These are phyloP conservation scores for Suhomyces bribrorum DNA, from an alignment of 1,139 yeast genomes.

Conservation along the genomic window DNA sequence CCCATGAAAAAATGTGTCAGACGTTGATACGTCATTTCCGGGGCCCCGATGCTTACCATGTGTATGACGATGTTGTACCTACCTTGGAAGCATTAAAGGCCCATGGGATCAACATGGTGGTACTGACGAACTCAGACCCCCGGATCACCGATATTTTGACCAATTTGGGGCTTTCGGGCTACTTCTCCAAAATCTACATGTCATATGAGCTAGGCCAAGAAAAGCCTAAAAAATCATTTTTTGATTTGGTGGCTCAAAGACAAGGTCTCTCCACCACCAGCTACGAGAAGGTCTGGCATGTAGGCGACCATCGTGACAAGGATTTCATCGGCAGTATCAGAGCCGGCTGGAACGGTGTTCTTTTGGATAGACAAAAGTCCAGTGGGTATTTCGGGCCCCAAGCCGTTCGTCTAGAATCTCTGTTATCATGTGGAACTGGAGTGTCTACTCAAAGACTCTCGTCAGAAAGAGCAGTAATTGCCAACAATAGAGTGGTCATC, in stretches of 20 bases:
- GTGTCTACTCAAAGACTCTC: background rate
- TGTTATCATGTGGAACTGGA: constrained; percentile 8
- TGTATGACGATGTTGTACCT: constrained; percentile 56
- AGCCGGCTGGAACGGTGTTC: constrained; percentile 65
- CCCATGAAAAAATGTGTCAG: constrained; percentile 28
- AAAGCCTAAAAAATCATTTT: constrained; percentile 56
- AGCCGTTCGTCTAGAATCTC: constrained; percentile 9
- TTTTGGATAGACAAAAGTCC: constrained; percentile 44
- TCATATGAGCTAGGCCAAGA: constrained; percentile 55
- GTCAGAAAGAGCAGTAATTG: constrained; percentile 20
- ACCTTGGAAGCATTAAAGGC: constrained; percentile 38
- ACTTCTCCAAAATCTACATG: constrained; percentile 44
- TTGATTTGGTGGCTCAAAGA: constrained; percentile 35
- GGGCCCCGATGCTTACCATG: constrained; percentile 51
- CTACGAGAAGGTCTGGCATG: constrained; percentile 52
- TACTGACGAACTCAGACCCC: constrained; percentile 64
- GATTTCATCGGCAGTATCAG: constrained; percentile 54
- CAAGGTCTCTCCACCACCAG: constrained; percentile 9
- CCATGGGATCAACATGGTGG: constrained; percentile 40
- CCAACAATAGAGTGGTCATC: constrained; percentile 39
- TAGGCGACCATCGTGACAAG: constrained; percentile 60
- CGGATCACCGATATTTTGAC: constrained; percentile 45
- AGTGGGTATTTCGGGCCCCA: constrained; percentile 24
- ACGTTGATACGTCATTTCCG: constrained; percentile 50
- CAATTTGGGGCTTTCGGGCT: constrained; percentile 44